Percentiles rank a stretch among this genome's conserved stretches.
phyloP scores from a whole-genome alignment of 805 yeast species.

The Komagataella kurtzmanii region DNA sequence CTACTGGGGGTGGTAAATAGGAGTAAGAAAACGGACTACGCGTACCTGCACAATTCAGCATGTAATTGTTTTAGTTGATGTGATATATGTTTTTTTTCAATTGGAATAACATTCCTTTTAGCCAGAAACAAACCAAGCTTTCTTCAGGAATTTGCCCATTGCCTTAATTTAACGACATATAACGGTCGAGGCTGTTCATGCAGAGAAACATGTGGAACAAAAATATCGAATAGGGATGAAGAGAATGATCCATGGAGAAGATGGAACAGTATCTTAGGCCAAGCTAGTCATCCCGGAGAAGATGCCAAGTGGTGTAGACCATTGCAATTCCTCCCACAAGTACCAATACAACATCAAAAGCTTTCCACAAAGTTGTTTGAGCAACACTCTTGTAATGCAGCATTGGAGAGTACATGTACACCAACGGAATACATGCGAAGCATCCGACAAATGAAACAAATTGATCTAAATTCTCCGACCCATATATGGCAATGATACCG shows the following conservation, averaged over 20 bases:
- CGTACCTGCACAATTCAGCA: not conserved
- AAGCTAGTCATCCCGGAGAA: constrained; percentile 17
- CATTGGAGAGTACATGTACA: constrained; percentile 77
- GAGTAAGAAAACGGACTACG: not conserved
- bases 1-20: not conserved
- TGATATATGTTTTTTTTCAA: too few species aligned
- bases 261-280: not conserved
- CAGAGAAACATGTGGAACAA: not conserved
- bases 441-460: constrained; percentile 77
- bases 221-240: not conserved
- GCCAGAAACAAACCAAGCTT: not conserved
- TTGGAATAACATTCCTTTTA: not conserved
- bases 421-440: constrained; percentile 76
- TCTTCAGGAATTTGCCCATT: not conserved
- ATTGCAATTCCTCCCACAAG: constrained; percentile 46
- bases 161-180: not conserved
- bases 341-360: constrained; percentile 34
- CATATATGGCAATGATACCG: constrained; percentile 46
- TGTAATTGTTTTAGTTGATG: too few species aligned
- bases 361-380: constrained; percentile 21
- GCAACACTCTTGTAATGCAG: constrained; percentile 46
- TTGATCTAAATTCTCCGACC: constrained; percentile 55
- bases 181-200: not conserved
- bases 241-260: not conserved
- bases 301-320: constrained; percentile 55